These are phyloP conservation scores for Hypoxylon subgilvum DNA, from an alignment of 495 filamentous ascomycete genomes.

Conservation along the genomic window DNA sequence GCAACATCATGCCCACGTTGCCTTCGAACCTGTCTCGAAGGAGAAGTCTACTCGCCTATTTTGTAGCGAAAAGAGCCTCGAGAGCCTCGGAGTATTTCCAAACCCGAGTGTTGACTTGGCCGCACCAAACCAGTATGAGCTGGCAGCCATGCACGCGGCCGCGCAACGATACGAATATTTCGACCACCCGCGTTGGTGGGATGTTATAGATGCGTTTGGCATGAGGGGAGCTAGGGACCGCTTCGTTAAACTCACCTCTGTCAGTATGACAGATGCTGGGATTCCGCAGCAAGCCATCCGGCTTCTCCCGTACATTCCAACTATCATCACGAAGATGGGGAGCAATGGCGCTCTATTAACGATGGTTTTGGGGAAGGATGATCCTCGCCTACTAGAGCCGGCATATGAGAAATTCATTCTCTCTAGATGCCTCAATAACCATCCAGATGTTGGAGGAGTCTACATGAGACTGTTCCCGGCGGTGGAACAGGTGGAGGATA, in stretches of 20 bases:
- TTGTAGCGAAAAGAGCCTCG: constrained; percentile 39
- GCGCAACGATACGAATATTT: constrained; percentile 70
- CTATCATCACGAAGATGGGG: constrained; percentile 84
- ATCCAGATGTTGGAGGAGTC: constrained; percentile 71
- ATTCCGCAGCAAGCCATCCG: constrained; percentile 81
- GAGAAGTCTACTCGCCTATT: constrained; percentile 78
- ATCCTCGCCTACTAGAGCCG: constrained; percentile 65
- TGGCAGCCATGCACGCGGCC: constrained; percentile 72
- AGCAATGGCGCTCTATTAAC: constrained; percentile 78
- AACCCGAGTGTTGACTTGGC: constrained; percentile 68
- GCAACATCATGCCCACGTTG: constrained; percentile 60
- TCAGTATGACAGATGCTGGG: constrained; percentile 73
- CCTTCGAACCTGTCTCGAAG: constrained; percentile 89
- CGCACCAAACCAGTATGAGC: constrained; percentile 83
- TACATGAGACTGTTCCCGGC: constrained; percentile 83
- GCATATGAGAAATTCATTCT: constrained; percentile 72
- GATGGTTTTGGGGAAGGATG: constrained; percentile 67
- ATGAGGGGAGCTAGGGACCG: constrained; percentile 65
- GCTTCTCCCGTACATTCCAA: constrained; percentile 85
- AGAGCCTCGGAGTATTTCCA: constrained; percentile 61
- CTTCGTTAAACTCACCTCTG: constrained; percentile 66
- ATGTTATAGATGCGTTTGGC: constrained; percentile 76
- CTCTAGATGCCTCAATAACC: constrained; percentile 58
- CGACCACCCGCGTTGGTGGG: constrained; percentile 75
- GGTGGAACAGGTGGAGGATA: constrained; percentile 67